Evolutionary conservation across 352 stramenopile species (phyloP), one percentile per base, ranked within the genome.

Genomic region (Phytophthora syringae): DNA sequence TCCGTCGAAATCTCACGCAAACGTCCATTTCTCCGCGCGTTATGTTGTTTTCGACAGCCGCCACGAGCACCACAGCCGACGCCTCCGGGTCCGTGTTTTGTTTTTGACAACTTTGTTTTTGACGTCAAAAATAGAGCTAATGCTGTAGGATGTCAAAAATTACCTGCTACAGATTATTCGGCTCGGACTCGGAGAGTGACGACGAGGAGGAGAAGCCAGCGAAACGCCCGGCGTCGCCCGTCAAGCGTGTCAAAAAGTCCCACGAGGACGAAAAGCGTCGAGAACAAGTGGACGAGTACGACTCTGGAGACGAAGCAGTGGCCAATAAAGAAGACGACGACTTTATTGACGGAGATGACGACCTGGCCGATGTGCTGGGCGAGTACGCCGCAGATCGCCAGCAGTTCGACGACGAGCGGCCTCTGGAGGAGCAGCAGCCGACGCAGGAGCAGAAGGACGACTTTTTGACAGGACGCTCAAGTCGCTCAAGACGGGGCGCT

Each of bases 341-440:
- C 40, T 96, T 96, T 61, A 96, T 96, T 64, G 88, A 94, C 61
- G 37, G 82, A n/a, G 88, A 96, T 24, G 88, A 96, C 64, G 88
- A 96, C 55, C 75, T 96, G 25, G 88, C 72, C 1, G 86, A 93
- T 45, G 88, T 96, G 18, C 63, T 96, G 43, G 83, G 77, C 30
- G 88, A 96, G 63, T 94, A 96, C 67, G 70, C 82, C 55, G 67
- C 94, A 20, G 88, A 96, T 3, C 63, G 76, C 13, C 88, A 89
- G 52, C 74, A 77, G 37, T 96, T 96, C 64, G 77, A 94, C 45
- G 88, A 96, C 59, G 86, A 94, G 65, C 84, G 88, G 3, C 88
- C 88, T 22, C 61, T 91, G 30, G 69, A 80, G 12, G 82, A 88
- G 18, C 44, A 39, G 30, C 3, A 63, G 51, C 22, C 43, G 55